Conservation (phyloP, 371 early-diverging fungal genomes). For the Mortierella sp. region DNA sequence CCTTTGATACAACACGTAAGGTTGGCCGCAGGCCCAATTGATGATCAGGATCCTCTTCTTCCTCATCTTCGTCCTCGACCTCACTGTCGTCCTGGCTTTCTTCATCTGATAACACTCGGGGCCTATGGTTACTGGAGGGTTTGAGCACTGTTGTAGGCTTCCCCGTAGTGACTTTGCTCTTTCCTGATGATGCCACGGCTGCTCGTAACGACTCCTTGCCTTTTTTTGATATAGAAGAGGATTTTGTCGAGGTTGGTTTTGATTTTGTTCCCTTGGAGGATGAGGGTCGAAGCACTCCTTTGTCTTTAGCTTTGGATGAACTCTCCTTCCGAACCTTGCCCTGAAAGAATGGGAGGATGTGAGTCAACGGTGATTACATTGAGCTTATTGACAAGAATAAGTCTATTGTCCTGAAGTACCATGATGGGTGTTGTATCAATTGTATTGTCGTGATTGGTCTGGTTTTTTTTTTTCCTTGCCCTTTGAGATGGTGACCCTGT, state of each 20-base stretch:
- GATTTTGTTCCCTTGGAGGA: constrained; percentile 3
- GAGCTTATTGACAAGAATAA: no score
- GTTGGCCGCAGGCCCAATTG: constrained; percentile 37
- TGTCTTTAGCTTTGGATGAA: background rate
- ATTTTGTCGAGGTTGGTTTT: background rate
- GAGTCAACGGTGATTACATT: no score
- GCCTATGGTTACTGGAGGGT: background rate
- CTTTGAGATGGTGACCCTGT: no score
- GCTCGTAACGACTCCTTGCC: background rate
- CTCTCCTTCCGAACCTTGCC: background rate
- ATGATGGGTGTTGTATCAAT: no score
- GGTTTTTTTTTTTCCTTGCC: no score
- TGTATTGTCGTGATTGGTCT: background rate
- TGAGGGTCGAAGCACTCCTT: constrained; percentile 1
- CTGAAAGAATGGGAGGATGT: background rate
- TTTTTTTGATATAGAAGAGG: background rate
- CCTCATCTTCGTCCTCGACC: constrained; percentile 19
- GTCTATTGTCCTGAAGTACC: no score
- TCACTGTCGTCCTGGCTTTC: constrained; percentile 13
- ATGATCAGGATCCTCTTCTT: constrained; percentile 25
- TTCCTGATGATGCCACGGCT: constrained; percentile 5
- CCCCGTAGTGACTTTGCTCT: background rate
- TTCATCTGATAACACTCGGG: constrained; percentile 34
- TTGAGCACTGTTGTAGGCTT: background rate
- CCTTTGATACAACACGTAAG: constrained; percentile 44